phyloP scores from a whole-genome alignment of 2,329 filamentous ascomycete species.

The Coniochaeta pulveracea region DNA sequence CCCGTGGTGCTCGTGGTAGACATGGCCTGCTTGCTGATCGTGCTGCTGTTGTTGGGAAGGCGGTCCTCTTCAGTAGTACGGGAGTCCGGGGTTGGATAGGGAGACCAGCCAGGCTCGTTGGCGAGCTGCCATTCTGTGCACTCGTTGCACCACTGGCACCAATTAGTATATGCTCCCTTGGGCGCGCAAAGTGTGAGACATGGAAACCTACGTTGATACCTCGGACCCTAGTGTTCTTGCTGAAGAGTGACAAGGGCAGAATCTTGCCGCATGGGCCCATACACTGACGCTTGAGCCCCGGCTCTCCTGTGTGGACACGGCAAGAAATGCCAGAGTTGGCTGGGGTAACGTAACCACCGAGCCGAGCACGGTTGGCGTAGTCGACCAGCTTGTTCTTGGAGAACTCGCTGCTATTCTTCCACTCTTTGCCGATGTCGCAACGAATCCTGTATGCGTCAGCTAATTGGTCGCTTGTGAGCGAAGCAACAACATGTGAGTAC shows the following conservation, averaged over 20 bases:
- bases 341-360: slow-evolving; percentile 9
- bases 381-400: slow-evolving; percentile 18
- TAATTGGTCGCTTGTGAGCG: too few relatives aligned
- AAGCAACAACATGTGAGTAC: too few relatives aligned
- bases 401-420: slow-evolving; percentile 15
- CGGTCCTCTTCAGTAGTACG: neutral
- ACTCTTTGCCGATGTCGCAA: slow-evolving; percentile 18
- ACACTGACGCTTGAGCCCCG: slow-evolving; percentile 10
- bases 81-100: slow-evolving; percentile 5
- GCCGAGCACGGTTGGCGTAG: slow-evolving; percentile 10
- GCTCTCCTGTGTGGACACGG: slow-evolving; percentile 13
- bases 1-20: too few relatives aligned
- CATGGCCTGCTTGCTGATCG: too few relatives aligned
- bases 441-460: slow-evolving; percentile 15
- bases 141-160: slow-evolving; percentile 20
- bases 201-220: slow-evolving; percentile 16
- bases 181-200: slow-evolving; percentile 1
- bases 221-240: slow-evolving; percentile 19
- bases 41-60: too few relatives aligned
- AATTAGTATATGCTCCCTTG: slow-evolving; percentile 4
- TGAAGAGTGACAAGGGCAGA: slow-evolving; percentile 18
- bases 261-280: slow-evolving; percentile 20
- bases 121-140: slow-evolving; percentile 21
- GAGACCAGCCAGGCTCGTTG: slow-evolving; percentile 13
- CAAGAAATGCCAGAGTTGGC: slow-evolving; percentile 17